A percentile compares a stretch with the other conserved stretches of the same genome.
phyloP scores from a whole-genome alignment of 2,329 filamentous ascomycete genomes.

The Talaromyces piceae region DNA sequence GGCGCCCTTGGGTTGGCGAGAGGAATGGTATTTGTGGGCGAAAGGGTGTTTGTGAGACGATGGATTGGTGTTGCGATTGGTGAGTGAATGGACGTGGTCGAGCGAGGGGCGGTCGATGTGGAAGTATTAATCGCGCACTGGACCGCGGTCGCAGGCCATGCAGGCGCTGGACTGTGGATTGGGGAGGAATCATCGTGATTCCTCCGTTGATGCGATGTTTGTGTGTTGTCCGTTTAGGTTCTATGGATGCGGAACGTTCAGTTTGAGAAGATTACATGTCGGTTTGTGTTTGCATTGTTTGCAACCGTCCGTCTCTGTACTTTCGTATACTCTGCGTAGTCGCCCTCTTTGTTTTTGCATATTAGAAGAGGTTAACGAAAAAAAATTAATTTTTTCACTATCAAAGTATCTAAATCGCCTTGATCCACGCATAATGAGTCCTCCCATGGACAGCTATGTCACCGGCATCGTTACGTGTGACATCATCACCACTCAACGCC shows the following conservation, averaged over 20 bases:
- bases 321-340: neutral
- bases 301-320: too few relatives aligned
- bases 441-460: conserved; percentile 58
- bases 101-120: conserved; percentile 15
- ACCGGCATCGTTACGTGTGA: conserved; percentile 47
- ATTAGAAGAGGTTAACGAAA: too few relatives aligned
- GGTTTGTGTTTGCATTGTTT: conserved; percentile 17
- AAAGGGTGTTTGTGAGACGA: conserved; percentile 42
- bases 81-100: conserved; percentile 50
- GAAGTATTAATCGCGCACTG: conserved; percentile 8
- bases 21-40: conserved; percentile 62
- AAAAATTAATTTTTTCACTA: conserved; percentile 11
- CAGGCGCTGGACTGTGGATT: conserved; percentile 33
- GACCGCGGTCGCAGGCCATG: conserved; percentile 28
- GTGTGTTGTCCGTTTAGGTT: neutral
- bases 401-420: conserved; percentile 10
- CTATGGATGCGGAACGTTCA: neutral
- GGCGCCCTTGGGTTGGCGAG: conserved; percentile 25
- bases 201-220: neutral
- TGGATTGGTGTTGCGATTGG: conserved; percentile 45
- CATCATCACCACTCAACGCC: conserved; percentile 38
- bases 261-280: neutral
- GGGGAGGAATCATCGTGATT: conserved; percentile 27
- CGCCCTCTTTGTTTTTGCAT: too few relatives aligned
- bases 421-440: conserved; percentile 58